Conservation (phyloP, 75 land plant species). For the Larix kaempferi region DNA sequence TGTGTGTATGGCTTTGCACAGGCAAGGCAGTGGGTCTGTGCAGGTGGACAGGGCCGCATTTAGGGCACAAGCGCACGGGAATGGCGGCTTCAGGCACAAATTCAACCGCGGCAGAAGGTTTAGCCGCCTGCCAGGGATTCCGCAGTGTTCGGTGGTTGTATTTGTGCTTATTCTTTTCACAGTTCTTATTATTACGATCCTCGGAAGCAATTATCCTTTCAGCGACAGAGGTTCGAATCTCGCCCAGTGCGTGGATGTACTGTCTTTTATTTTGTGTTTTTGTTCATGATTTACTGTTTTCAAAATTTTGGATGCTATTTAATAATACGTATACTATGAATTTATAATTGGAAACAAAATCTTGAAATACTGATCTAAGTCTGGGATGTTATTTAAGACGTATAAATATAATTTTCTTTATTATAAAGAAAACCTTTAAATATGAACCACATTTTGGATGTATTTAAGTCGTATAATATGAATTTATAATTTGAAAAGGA, state of each 20-base stretch:
- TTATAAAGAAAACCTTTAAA: too few species aligned
- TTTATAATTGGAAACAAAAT: too few species aligned
- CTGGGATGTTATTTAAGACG: too few species aligned
- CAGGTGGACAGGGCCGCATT: slow-evolving; percentile 3
- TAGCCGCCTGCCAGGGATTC: not conserved
- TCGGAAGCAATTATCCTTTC: slow-evolving; percentile 6
- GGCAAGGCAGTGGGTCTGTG: slow-evolving; percentile 11
- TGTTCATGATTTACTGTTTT: not conserved
- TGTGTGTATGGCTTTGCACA: slow-evolving; percentile 10
- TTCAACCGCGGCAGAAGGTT: not conserved
- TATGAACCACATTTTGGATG: too few species aligned
- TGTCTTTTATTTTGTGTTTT: not conserved
- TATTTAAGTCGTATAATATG: too few species aligned
- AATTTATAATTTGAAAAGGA: too few species aligned
- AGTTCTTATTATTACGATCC: not conserved
- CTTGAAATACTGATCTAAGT: too few species aligned
- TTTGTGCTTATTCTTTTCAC: not conserved
- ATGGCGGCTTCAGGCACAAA: slow-evolving; percentile 2
- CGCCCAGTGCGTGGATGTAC: not conserved
- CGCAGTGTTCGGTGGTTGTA: slow-evolving; percentile 5
- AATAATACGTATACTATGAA: too few species aligned
- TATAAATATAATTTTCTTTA: too few species aligned
- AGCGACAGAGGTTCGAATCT: slow-evolving; percentile 4
- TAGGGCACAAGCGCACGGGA: not conserved
- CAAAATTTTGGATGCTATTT: not conserved